Percentiles rank a stretch among this genome's conserved stretches.
phyloP scores from a whole-genome alignment of 1,139 yeast species.

The Yamadazyma kanchanaburiensis region DNA sequence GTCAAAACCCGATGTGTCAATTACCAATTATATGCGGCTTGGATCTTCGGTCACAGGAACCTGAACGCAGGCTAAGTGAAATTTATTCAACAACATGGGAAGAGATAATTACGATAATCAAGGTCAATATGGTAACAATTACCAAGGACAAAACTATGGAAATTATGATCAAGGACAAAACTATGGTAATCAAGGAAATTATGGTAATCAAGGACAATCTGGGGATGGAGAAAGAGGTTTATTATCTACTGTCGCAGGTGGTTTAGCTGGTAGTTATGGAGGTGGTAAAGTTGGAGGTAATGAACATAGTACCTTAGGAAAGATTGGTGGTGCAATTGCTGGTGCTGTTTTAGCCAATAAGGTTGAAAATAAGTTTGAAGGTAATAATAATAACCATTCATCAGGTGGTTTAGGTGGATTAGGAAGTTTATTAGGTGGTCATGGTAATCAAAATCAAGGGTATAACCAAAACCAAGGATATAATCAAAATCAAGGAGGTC shows the following conservation, averaged over 20 bases:
- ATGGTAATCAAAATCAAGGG: neutral
- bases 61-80: too few relatives aligned
- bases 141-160: constrained; percentile 17
- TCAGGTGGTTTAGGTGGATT: neutral
- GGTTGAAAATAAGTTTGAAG: constrained; percentile 39
- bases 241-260: constrained; percentile 54
- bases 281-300: constrained; percentile 39
- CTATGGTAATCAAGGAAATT: constrained; percentile 14
- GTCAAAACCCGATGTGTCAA: too few relatives aligned
- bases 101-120: constrained; percentile 53
- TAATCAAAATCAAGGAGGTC: constrained; percentile 9
- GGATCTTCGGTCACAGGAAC: too few relatives aligned
- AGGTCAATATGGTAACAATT: constrained; percentile 35
- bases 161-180: constrained; percentile 13
- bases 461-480: constrained; percentile 12
- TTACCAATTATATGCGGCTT: too few relatives aligned
- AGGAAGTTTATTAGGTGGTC: too few relatives aligned
- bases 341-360: constrained; percentile 62
- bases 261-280: constrained; percentile 57
- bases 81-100: too few relatives aligned
- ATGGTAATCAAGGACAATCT: constrained; percentile 7
- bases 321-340: constrained; percentile 55
- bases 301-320: constrained; percentile 48
- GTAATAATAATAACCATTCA: neutral
- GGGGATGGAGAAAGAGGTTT: constrained; percentile 51